A percentile compares a stretch with the other conserved stretches of the same genome.
These are phyloP conservation scores for Neonectria faginata DNA, from an alignment of 2,329 filamentous ascomycete species.

Conservation along the genomic window DNA sequence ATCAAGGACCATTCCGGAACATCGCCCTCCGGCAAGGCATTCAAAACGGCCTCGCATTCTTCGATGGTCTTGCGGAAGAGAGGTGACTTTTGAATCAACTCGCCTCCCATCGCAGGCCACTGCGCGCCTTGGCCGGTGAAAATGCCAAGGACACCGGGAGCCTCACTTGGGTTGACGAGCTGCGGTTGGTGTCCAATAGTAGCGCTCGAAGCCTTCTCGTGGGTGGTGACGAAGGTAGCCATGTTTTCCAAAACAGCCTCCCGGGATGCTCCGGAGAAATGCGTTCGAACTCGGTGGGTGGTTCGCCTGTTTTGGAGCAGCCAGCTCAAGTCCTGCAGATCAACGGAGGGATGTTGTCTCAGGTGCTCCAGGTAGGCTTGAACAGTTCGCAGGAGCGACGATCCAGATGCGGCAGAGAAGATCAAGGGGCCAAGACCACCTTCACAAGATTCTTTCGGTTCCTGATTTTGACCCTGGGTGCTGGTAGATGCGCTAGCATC, in stretches of 20 bases:
- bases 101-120: slow-evolving; percentile 49
- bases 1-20: slow-evolving; percentile 43
- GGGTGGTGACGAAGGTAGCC: slow-evolving; percentile 11
- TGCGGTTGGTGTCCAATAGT: slow-evolving; percentile 15
- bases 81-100: slow-evolving; percentile 39
- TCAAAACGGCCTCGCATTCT: slow-evolving; percentile 40
- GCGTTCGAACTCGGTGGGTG: slow-evolving; percentile 16
- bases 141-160: slow-evolving; percentile 28
- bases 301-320: slow-evolving; percentile 18
- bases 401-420: slow-evolving; percentile 23
- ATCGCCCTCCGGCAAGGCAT: slow-evolving; percentile 34
- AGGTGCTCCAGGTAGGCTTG: slow-evolving; percentile 15
- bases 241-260: slow-evolving; percentile 19
- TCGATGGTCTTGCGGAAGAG: slow-evolving; percentile 31
- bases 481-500: neutral
- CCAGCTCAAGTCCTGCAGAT: slow-evolving; percentile 18
- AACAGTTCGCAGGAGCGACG: slow-evolving; percentile 15
- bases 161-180: slow-evolving; percentile 21
- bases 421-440: slow-evolving; percentile 16
- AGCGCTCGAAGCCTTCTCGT: slow-evolving; percentile 6
- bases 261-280: slow-evolving; percentile 18
- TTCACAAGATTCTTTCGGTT: neutral
- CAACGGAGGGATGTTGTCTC: slow-evolving; percentile 5
- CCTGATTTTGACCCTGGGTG: neutral
- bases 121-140: slow-evolving; percentile 53